A percentile compares a stretch with the other conserved stretches of the same genome.
Evolutionary conservation across 2,329 filamentous ascomycete species (phyloP).

Genomic region (Aureobasidium vineae): DNA sequence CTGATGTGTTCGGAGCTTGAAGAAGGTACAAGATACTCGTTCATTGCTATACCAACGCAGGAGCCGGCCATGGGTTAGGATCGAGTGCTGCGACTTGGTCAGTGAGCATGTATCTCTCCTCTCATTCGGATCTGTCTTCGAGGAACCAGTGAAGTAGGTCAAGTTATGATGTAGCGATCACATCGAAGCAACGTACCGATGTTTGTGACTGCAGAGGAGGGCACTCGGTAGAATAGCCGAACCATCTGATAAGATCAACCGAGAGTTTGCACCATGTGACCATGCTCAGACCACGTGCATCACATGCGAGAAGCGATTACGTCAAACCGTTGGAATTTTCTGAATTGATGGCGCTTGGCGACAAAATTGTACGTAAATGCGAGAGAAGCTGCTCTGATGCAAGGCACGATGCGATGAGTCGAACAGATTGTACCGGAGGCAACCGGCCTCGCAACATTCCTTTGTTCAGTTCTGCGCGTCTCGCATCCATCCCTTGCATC

Average conservation of each 20-base stretch:
- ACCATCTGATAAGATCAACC: neutral
- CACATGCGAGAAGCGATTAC: neutral
- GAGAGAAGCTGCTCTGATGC: neutral
- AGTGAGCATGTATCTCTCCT: too few species aligned
- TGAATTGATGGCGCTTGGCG: neutral
- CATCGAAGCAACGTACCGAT: neutral
- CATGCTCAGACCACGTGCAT: neutral
- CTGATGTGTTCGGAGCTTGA: too few species aligned
- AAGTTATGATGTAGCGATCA: neutral
- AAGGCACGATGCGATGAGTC: neutral
- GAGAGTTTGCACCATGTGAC: neutral
- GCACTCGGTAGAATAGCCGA: neutral
- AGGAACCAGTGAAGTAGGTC: neutral
- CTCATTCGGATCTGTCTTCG: neutral
- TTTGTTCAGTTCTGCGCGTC: neutral
- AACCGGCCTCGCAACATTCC: neutral
- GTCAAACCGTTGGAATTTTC: neutral
- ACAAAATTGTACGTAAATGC: constrained; percentile 12
- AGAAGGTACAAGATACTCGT: too few species aligned
- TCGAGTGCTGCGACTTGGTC: too few species aligned
- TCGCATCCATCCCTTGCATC: neutral
- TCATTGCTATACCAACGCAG: too few species aligned
- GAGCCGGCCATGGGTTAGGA: too few species aligned
- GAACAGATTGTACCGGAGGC: neutral
- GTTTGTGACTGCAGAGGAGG: neutral